A percentile compares a stretch with the other conserved stretches of the same genome.
Evolutionary conservation across 768 basidiomycete species (phyloP).

Genomic region (Boletellus sp.): DNA sequence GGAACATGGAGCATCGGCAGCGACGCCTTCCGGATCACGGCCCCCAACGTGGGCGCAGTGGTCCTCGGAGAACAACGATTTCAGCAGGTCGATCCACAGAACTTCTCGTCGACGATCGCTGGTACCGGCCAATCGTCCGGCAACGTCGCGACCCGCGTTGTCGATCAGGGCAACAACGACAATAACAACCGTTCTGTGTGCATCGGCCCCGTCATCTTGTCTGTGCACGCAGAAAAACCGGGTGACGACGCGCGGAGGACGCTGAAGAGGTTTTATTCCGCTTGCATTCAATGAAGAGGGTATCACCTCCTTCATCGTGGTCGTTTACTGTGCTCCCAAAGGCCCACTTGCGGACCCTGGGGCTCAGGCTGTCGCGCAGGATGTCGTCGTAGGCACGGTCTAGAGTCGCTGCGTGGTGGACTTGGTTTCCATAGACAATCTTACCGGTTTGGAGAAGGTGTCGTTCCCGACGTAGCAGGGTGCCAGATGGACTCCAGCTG

Average conservation of each 20-base stretch:
- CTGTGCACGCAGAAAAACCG: slow-evolving; percentile 5
- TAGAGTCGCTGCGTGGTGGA: slow-evolving; percentile 11
- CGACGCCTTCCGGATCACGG: slow-evolving; percentile 9
- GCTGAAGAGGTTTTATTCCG: slow-evolving; percentile 12
- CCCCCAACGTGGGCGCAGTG: slow-evolving; percentile 16
- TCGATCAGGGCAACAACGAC: not conserved
- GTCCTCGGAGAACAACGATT: slow-evolving; percentile 2
- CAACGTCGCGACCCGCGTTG: not conserved
- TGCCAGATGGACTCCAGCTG: not conserved
- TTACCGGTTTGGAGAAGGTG: slow-evolving; percentile 18
- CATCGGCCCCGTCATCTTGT: slow-evolving; percentile 15
- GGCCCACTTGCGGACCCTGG: slow-evolving; percentile 8
- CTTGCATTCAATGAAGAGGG: slow-evolving; percentile 12
- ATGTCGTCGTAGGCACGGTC: slow-evolving; percentile 10
- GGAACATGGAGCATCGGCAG: slow-evolving; percentile 11
- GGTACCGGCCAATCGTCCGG: not conserved
- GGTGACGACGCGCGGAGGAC: slow-evolving; percentile 10
- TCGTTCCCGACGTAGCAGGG: slow-evolving; percentile 11
- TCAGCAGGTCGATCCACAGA: not conserved
- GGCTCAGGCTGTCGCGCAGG: slow-evolving; percentile 8
- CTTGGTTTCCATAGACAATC: slow-evolving; percentile 15
- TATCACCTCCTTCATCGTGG: slow-evolving; percentile 17
- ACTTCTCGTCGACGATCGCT: slow-evolving; percentile 19
- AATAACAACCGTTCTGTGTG: too few relatives aligned
- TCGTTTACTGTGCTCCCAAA: slow-evolving; percentile 9